phyloP scores from a whole-genome alignment of 2,329 filamentous ascomycete genomes.

The Pseudogymnoascus sp. region DNA sequence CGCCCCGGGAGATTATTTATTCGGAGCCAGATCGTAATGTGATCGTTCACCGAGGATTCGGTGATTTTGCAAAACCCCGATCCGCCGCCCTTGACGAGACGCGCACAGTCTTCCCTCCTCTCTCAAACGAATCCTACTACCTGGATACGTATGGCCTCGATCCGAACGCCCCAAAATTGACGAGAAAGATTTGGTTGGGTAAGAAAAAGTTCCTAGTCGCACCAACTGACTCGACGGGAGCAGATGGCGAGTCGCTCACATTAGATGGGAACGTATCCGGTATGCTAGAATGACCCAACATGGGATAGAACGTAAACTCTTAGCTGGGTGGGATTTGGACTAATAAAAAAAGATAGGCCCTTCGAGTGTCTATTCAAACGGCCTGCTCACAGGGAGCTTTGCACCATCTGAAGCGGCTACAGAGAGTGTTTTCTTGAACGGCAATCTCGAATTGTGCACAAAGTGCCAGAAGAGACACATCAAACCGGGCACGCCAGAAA shows the following conservation, averaged over 20 bases:
- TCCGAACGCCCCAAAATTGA: background rate
- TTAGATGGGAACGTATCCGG: background rate
- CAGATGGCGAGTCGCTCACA: background rate
- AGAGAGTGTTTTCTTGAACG: background rate
- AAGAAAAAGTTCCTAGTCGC: too few relatives aligned
- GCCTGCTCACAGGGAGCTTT: background rate
- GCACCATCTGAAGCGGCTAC: constrained; percentile 13
- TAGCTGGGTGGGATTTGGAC: background rate
- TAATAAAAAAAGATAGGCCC: background rate
- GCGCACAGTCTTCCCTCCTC: background rate
- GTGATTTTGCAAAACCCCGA: background rate
- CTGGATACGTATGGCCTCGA: background rate
- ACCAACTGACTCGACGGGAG: background rate
- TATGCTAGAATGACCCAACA: background rate
- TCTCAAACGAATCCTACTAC: background rate
- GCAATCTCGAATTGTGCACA: constrained; percentile 20
- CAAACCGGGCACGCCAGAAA: constrained; percentile 18
- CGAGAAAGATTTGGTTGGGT: background rate
- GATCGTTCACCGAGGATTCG: background rate
- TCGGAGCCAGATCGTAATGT: background rate
- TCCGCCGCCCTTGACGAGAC: background rate
- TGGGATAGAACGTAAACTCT: background rate
- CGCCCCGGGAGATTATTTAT: background rate
- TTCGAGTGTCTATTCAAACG: background rate
- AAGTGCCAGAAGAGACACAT: constrained; percentile 24